Evolutionary conservation across 2,329 filamentous ascomycete genomes (phyloP), one percentile per base, ranked within the genome.

Genomic region (Scortechinia acanthostroma): DNA sequence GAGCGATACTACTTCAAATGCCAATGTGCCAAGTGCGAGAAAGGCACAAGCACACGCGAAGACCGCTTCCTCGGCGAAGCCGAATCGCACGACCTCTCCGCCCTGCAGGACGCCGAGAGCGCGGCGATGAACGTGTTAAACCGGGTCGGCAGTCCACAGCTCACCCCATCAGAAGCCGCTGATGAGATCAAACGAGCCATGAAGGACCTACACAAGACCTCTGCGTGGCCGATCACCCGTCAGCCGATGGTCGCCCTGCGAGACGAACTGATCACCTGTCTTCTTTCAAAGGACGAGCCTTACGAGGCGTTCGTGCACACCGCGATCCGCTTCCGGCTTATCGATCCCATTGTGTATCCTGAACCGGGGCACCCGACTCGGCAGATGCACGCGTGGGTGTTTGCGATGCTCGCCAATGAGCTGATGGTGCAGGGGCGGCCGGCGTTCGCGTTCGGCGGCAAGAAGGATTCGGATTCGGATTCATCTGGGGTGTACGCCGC

Each of bases 1-100:
- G 51, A 62, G 21, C 60, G 58, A 4, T 74, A 73, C 58, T 65
- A 65, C 52, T 76, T 76, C 56, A 57, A 50, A 3, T 76, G 73
- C 56, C 55, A 55, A 30, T 76, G 73, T 51, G 48, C 51, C 42
- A 74, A 71, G 52, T 76, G 73, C 50, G 50, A 58, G 44, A 60
- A 58, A 56, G 67, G 65, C 3, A 48, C 59, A 14, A 57, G 53
- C 1, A 53, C 56, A 6, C 52, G 55, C 10, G 64, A 71, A 58
- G 69, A 74, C 48, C 55, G 55, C 14, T 70, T 69, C 53, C 35
- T 40, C 6, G n/a, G n/a, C n/a, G 25, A 30, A 30, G 6, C 35
- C 6, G 10, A 6, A 10, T 6, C 10, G 10, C 10, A 13, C 17
- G 35, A 40, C 10, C 6, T 6, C 17, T 13, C 35, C 20, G 35